Evolutionary conservation across 805 yeast species (phyloP).

Genomic region (Ogataea siamensis): DNA sequence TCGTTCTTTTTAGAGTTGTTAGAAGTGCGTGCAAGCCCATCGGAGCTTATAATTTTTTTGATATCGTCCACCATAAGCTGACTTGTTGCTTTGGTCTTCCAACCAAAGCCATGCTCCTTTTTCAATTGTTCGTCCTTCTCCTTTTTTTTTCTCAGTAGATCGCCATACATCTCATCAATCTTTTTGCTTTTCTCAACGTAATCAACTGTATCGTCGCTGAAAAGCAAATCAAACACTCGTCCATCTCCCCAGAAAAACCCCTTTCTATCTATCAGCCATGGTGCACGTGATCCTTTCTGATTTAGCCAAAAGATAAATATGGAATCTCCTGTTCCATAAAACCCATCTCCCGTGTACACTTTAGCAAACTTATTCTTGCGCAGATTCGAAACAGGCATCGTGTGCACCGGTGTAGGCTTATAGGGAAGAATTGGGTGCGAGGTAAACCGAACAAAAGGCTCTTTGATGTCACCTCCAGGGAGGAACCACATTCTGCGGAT

Average conservation of each 20-base stretch:
- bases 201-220: constrained; percentile 75
- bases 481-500: constrained; percentile 75
- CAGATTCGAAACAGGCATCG: constrained; percentile 58
- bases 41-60: constrained; percentile 26
- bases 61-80: constrained; percentile 44
- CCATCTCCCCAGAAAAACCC: constrained; percentile 96
- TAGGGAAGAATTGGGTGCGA: constrained; percentile 78
- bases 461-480: constrained; percentile 56
- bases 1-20: constrained; percentile 2
- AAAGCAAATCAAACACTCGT: constrained; percentile 74
- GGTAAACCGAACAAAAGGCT: constrained; percentile 51
- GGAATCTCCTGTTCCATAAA: constrained; percentile 78
- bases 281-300: constrained; percentile 52
- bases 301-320: constrained; percentile 71
- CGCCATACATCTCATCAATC: constrained; percentile 32
- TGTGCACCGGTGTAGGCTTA: constrained; percentile 69
- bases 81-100: constrained; percentile 52
- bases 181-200: constrained; percentile 58
- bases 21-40: not conserved
- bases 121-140: constrained; percentile 50
- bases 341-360: constrained; percentile 85
- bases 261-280: constrained; percentile 78
- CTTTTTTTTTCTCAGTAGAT: constrained; percentile 38
- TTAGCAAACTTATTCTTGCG: constrained; percentile 59
- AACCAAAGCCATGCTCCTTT: constrained; percentile 57